Base-by-base conservation (phyloP, 2,329 filamentous ascomycete genomes). In the Diaporthe citriasiana region DNA sequence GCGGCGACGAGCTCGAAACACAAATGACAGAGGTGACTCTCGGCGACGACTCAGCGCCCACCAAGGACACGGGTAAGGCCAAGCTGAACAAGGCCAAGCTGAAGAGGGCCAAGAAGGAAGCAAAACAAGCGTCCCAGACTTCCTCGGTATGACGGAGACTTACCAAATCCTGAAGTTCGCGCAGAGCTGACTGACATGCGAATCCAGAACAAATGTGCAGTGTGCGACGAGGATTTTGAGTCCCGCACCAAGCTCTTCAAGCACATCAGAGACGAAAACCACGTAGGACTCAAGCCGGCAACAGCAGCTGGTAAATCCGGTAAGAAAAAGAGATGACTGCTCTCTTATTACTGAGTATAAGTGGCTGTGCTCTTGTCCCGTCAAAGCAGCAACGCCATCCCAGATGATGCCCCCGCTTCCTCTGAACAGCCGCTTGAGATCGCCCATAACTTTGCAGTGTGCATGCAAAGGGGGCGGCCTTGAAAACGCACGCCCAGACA, bases 191-290 rank as follows among this genome's bases (percentile, higher is more conserved):
- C 55, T 63, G 19, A n/a, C 33, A 42, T 22, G 33, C 71, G 72
- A n/a, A 51, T 60, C 68, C 68, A 85, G 82, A 82, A 87, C 71
- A 82, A 77, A 72, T 89, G 88, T 77, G 79, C 82, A 35, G 81
- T 84, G 22, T 90, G 89, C 77, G 80, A 82, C 3, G 82, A 83
- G 73, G 76, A 74, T 0, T 90, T 89, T 72, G 76, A 89, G 0
- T 94, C 93, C 1, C 92, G 91, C 77, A 93, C 90, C 8, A 91
- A 91, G 77, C 83, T 97, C 25, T 96, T 96, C 81, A 85, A 89
- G 70, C 95, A 97, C 81, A 87, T 97, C 73, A 89, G 90, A 76
- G 88, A 91, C 13, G 83, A 89, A 25, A 84, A 84, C 13, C 94
- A 97, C 83, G 93, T 92, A 8, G 89, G 90, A 40, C 85, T 92